Conservation (phyloP, 371 early-diverging fungal species). For the Rhizomucor miehei region DNA sequence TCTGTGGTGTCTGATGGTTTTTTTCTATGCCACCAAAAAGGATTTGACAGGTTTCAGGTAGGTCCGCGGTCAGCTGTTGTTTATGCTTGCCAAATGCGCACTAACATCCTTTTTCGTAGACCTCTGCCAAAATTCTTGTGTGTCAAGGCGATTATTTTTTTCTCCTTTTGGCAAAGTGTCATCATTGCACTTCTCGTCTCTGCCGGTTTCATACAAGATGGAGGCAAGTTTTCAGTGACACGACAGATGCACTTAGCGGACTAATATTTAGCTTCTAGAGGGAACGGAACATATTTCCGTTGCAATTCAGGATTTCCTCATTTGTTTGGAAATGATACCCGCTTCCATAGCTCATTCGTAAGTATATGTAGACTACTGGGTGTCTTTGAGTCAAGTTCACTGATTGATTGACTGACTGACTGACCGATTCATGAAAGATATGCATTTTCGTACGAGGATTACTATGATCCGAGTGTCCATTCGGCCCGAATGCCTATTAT, state of each 20-base stretch:
- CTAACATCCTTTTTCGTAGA: no score
- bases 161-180: conserved; percentile 96
- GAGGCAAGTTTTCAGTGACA: conserved; percentile 33
- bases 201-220: conserved; percentile 66
- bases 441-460: conserved; percentile 78
- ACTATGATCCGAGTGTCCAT: conserved; percentile 54
- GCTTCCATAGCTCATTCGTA: conserved; percentile 83
- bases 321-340: conserved; percentile 90
- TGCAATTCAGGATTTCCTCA: conserved; percentile 89
- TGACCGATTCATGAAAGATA: no score
- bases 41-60: conserved; percentile 82
- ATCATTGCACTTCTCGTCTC: conserved; percentile 79
- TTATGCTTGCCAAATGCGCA: no score
- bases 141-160: conserved; percentile 92
- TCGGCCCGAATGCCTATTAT: conserved; percentile 78
- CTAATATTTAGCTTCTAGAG: conserved; percentile 4
- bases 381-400: neutral
- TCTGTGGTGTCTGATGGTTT: conserved; percentile 86
- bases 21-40: conserved; percentile 81
- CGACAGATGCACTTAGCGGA: neutral
- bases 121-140: conserved; percentile 94
- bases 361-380: conserved; percentile 7
- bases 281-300: conserved; percentile 75
- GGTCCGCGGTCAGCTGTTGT: no score
- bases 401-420: neutral